Evolutionary conservation across 768 basidiomycete genomes (phyloP), one percentile per base, ranked within the genome.

Genomic region (Boletus rufocinnamomeus): DNA sequence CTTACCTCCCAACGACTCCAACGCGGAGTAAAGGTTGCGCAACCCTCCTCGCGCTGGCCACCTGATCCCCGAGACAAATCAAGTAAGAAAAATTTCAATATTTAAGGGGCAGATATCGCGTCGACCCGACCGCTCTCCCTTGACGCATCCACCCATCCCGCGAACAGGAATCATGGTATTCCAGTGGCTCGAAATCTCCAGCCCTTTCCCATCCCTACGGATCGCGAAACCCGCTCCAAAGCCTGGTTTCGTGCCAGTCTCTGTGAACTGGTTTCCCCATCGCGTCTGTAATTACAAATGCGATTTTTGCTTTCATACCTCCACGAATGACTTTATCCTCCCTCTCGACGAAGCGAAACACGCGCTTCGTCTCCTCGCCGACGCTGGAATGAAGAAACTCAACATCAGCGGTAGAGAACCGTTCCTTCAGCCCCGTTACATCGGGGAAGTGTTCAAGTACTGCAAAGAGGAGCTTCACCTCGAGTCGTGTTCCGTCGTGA

Each of bases 291-390:
- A 75, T 44, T 76, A 76, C 50, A 56, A 64, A 19, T 75, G 74
- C 46, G 59, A 69, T 14, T 74, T 76, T 53, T 76, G 75, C 54
- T 75, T 77, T 41, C 74, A 75, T 41, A 75, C 73, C 25, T 56
- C 57, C 17, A 72, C 61, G 21, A 70, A 69, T 27, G 35, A 63
- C 8, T 59, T 55, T 25, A 67, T 71, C 21, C 63, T 77, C 23
- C 68, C 69, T 4, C 23, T 77, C 16, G 68, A 73, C 1, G 57
- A 75, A 19, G 73, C 66, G 2, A 74, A 71, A 46, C 35, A 48
- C n/a, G 74, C 68, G 1, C 70, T 74, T 19, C 58, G 60, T 41
- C 60, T 73, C 35, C 69, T 74, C 34, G 62, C 64, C 6, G 58
- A 65, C 3, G 67, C 66, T 0, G 72, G 74, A 7, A 74, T 75